Base-by-base conservation (phyloP, 176 grass and related monocot species). In the Tillandsia fasciculata region DNA sequence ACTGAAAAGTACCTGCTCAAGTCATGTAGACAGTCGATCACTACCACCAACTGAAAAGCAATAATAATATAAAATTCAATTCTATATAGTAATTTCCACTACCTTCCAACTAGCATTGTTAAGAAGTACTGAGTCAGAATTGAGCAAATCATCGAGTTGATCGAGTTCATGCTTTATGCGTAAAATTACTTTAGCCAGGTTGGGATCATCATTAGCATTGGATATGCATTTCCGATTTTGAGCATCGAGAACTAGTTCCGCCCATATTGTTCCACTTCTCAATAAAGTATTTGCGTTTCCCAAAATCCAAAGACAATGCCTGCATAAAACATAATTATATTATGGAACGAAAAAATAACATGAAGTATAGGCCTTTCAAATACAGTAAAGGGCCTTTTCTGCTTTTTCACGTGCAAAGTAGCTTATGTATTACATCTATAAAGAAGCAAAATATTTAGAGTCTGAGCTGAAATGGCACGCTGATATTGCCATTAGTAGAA, bases 231-330 rank as follows among this genome's bases (percentile, higher is more conserved):
- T 80, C 7, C 78, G 79, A 11, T 56, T 64, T 64, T 78, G 24
- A 0, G 87, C 88, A 73, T 91, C 78, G 64, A 17, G 49, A 76
- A 91, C 59, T 18, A 96, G 73, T 1, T 84, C 78, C 49, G 48
- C 68, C 91, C 91, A 96, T 9, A 96, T 63, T 1, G 91, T 83
- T 11, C 29, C 77, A 72, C 91, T 86, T 73, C 67, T 26, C 8
- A 6, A 29, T 12, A 96, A 61, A 13, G 92, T 88, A 53, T 50
- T 49, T 42, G 77, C 75, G 84, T 88, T 91, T 58, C 88, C 92
- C 14, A 91, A 66, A 56, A 96, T 84, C 92, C 88, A 96, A 52
- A 96, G 83, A 65, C 83, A 91, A 54, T 96, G 88, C 72, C 92
- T 96, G 70, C 22, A 96, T 65, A 14, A 77, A 15, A 72, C 10